Conservation (phyloP, 164 flowering plant genomes). For the Vitis amurensis region DNA sequence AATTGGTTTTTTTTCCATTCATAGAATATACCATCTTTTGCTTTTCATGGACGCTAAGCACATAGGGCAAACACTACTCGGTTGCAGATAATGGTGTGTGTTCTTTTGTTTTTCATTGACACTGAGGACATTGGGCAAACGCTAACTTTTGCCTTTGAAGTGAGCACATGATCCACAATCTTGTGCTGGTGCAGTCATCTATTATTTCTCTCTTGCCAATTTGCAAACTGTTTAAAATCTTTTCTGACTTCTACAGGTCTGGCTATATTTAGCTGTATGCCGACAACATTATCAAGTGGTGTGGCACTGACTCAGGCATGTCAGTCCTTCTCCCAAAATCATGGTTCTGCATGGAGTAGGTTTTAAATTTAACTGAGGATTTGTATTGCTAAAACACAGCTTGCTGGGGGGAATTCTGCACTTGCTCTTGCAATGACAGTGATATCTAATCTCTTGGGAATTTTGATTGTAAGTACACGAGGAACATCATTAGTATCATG, state of each 20-base stretch:
- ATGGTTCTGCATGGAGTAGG: not conserved
- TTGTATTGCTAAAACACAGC: slow-evolving; percentile 47
- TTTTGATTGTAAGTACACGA: slow-evolving; percentile 60
- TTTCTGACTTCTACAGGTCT: slow-evolving; percentile 47
- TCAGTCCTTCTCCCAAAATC: no score
- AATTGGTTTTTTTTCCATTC: no score
- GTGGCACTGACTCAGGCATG: slow-evolving; percentile 85
- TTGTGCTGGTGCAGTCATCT: no score
- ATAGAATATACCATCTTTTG: no score
- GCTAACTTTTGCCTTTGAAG: no score
- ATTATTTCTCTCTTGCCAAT: not conserved
- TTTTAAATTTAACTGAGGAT: slow-evolving; percentile 9
- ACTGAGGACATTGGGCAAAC: no score
- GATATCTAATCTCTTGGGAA: slow-evolving; percentile 76
- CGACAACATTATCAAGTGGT: slow-evolving; percentile 96
- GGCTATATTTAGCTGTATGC: slow-evolving; percentile 93
- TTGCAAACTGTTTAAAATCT: not conserved
- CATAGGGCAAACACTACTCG: no score
- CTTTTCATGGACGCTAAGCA: no score
- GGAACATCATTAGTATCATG: no score
- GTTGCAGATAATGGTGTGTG: no score
- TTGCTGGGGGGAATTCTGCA: slow-evolving; percentile 91
- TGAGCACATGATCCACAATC: not conserved
- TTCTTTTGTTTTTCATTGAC: no score
- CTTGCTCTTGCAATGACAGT: slow-evolving; percentile 93